Conservation (phyloP, 2,329 filamentous ascomycete genomes). For the Leptographium lundbergii region DNA sequence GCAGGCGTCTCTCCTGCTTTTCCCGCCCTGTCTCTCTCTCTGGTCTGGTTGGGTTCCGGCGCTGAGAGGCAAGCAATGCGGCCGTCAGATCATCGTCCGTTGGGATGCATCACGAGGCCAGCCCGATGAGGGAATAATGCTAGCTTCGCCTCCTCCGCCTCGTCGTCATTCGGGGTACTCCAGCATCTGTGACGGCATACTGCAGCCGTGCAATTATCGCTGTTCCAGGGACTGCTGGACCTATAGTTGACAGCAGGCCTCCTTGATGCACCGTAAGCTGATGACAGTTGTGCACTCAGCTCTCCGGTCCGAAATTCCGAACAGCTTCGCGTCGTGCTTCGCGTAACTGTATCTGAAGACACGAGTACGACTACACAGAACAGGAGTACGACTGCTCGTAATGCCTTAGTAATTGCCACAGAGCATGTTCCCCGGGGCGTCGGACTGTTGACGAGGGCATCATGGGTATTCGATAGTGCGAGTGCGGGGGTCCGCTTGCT, state of each 20-base stretch:
- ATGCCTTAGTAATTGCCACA: too few species aligned
- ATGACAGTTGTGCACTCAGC: too few species aligned
- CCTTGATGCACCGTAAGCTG: too few species aligned
- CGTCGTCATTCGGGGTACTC: background rate
- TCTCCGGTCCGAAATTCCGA: too few species aligned
- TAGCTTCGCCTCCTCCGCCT: background rate
- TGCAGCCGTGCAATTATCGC: background rate
- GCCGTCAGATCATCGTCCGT: background rate
- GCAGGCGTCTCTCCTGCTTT: background rate
- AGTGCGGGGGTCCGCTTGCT: background rate
- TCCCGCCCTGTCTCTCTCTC: background rate
- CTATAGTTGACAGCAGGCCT: background rate
- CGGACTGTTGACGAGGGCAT: background rate
- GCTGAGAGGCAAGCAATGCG: background rate
- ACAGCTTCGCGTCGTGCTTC: too few species aligned
- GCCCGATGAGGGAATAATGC: background rate
- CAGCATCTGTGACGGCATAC: background rate
- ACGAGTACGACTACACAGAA: too few species aligned
- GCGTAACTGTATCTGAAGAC: too few species aligned
- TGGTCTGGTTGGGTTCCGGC: background rate
- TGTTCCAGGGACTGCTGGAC: background rate
- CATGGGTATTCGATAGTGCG: background rate
- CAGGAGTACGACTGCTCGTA: too few species aligned
- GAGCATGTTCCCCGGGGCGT: background rate
- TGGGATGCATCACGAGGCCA: background rate